Evolutionary conservation across 1,284 basidiomycete species (phyloP).

Genomic region (Mycena citricolor): DNA sequence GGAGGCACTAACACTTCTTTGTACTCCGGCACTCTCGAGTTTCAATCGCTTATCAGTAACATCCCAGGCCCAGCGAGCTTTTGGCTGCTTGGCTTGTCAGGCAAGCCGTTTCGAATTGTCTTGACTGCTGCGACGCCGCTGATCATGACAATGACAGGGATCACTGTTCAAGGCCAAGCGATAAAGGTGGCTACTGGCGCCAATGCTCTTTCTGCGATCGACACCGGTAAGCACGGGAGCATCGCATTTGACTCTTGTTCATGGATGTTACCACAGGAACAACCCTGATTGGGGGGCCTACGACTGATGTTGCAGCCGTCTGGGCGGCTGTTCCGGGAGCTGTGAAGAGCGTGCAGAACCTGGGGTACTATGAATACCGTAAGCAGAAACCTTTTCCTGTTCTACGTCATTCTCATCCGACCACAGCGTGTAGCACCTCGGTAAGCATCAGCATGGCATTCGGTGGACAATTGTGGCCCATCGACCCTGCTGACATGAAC

Average conservation of each 20-base stretch:
- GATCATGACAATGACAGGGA: constrained; percentile 40
- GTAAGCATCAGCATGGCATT: constrained; percentile 65
- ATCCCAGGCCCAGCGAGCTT: constrained; percentile 37
- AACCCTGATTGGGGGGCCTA: constrained; percentile 70
- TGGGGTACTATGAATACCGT: constrained; percentile 48
- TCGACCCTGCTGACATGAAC: constrained; percentile 76
- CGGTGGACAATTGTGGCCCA: constrained; percentile 72
- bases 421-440: constrained; percentile 56
- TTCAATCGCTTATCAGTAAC: constrained; percentile 39
- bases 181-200: constrained; percentile 46
- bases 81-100: constrained; percentile 47
- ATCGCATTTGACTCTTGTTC: too few relatives aligned
- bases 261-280: constrained; percentile 79
- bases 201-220: constrained; percentile 60
- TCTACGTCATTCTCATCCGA: not conserved
- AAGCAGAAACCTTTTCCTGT: constrained; percentile 8
- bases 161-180: constrained; percentile 55
- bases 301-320: constrained; percentile 49
- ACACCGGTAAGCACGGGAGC: too few relatives aligned
- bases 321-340: constrained; percentile 55
- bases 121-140: not conserved
- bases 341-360: constrained; percentile 29
- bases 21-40: constrained; percentile 66
- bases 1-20: constrained; percentile 72
- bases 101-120: too few relatives aligned